phyloP scores from a whole-genome alignment of 2,329 filamentous ascomycete genomes.

The Scedosporium aurantiacum region DNA sequence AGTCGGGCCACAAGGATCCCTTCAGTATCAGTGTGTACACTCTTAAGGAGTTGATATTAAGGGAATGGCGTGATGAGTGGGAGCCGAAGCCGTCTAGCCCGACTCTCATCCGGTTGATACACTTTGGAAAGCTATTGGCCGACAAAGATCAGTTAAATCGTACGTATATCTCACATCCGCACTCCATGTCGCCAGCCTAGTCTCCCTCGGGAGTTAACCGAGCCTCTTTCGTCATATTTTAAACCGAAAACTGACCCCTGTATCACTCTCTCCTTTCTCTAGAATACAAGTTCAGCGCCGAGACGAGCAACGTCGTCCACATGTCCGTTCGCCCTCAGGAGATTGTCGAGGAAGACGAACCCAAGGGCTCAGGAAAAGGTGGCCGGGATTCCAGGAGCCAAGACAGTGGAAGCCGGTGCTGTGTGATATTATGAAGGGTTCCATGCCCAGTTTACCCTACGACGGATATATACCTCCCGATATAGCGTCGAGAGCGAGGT shows the following conservation, averaged over 20 bases:
- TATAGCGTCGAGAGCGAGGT: too few species aligned
- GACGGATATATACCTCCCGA: not conserved
- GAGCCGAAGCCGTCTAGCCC: constrained; percentile 76
- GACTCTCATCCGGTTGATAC: constrained; percentile 80
- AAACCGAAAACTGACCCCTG: constrained; percentile 2
- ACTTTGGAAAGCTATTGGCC: constrained; percentile 81
- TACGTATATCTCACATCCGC: constrained; percentile 31
- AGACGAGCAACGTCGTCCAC: constrained; percentile 76
- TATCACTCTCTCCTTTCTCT: constrained; percentile 2
- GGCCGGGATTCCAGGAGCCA: constrained; percentile 27
- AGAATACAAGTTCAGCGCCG: constrained; percentile 72
- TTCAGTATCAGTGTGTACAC: constrained; percentile 89
- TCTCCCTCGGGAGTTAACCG: not conserved
- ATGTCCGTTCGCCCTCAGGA: constrained; percentile 88
- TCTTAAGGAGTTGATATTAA: constrained; percentile 83
- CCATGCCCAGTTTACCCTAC: not conserved
- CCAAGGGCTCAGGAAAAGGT: constrained; percentile 51
- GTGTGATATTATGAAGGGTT: constrained; percentile 35
- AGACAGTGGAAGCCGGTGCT: constrained; percentile 33
- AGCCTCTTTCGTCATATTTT: not conserved
- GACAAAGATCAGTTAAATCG: constrained; percentile 79
- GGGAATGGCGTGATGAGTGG: constrained; percentile 91
- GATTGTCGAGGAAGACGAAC: constrained; percentile 69
- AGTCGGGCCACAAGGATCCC: constrained; percentile 56
- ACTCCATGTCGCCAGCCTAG: not conserved